Base-by-base conservation (phyloP, 148 eudicot genomes). In the Polygonum aviculare region DNA sequence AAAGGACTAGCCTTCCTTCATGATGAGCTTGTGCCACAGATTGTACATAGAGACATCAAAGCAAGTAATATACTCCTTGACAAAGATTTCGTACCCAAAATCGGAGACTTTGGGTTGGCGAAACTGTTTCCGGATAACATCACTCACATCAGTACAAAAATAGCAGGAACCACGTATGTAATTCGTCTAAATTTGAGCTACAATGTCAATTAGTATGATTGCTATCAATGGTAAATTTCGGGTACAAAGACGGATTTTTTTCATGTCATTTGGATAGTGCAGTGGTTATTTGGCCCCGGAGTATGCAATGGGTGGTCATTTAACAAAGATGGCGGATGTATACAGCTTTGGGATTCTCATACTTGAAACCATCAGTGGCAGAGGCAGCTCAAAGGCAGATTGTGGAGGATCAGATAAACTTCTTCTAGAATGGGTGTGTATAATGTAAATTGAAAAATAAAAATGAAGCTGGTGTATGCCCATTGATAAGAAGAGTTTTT, bases 81-180 rank as follows among this genome's bases (percentile, higher is more conserved):
- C 77, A 69, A 74, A 80, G 86, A 92, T 62, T 90, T 82, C 40
- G 36, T 22, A 51, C 94, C 99, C 7, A 95, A 95, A 81, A 90
- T 93, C 77, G 99, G 99, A 76, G 99, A 95, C 77, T 95, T 95
- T 80, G 99, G 99, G 75, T 82, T 95, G 89, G 99, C 99, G 55
- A 95, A 90, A 78, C 97, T 95, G 52, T 95, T 95, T 75, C 99
- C 97, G 1, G 99, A 95, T 39, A 81, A 85, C 75, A 83, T 95
- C 33, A 95, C 98, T 76, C 98, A 95, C 85, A 95, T 92, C 60
- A 95, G 90, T 86, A 95, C 98, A 19, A 84, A 76, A 84, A 78
- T 95, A 76, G 97, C 96, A 35, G 98, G 98, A 81, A 95, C 98
- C 36, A 92, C 93, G 98, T 95, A 88, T 0, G 96, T 88, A 55